Evolutionary conservation across 208 protist genomes (phyloP), one percentile per base, ranked within the genome.

Genomic region (Leishmania arabica): DNA sequence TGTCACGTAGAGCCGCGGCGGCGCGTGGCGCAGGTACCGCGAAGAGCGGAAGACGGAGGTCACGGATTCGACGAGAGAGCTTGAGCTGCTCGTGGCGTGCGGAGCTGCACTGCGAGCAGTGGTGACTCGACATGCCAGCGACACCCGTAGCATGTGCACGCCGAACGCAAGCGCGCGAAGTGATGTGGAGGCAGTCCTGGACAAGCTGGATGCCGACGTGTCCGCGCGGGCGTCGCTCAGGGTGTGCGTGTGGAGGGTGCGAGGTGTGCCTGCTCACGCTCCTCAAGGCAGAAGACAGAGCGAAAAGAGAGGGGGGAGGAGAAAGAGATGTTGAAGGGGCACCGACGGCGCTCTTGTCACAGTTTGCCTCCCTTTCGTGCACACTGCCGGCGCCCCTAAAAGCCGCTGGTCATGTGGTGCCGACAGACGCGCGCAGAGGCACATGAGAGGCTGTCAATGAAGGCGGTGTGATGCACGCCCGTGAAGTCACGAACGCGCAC

Each of bases 1-100:
- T 19, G 94, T 97, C 1, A 95, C 71, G 84, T 97, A 97, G 17
- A 93, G 45, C 24, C 80, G 71, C 21, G 94, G 94, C 31, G 94
- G 92, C 19, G 89, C 88, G 53, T 93, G 90, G 8, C 94, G 88
- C 60, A 96, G 77, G 71, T 93, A 97, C 37, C 89, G 83, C 27
- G 83, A 60, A 21, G 79, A 75, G 56, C 74, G 79, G 17, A 86
- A 62, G 5, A 37, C n/a, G 2, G 72, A 24, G 3, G 82, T 49
- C 0, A 86, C 77, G 13, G 64, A 31, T n/a, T 86, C 79, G 34
- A 72, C 56, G 4, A 86, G 47, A 15, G 79, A 56, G 73, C 15
- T n/a, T 9, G 58, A 60, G n/a, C 42, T 45, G 62, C 49, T 79
- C 3, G 76, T 15, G 17, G 47, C 7, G 45, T 47, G 60, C 8